Percentiles rank a stretch among this genome's conserved stretches.
Evolutionary conservation across 331 rosid species (phyloP).

Genomic region (Cydonia oblonga): DNA sequence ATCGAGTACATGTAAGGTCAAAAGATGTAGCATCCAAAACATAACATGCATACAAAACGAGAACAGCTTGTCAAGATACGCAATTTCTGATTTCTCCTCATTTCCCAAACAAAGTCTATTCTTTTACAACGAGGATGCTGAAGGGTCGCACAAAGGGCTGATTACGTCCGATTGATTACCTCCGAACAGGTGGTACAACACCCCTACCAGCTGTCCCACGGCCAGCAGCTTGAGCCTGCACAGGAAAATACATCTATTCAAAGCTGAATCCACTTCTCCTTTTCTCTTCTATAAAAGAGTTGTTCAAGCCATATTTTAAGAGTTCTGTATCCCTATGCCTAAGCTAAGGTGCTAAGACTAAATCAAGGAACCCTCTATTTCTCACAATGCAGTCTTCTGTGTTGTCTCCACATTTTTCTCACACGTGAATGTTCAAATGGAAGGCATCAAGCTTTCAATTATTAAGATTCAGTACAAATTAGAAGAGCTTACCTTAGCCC

Average conservation of each 20-base stretch:
- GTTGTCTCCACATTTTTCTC: neutral
- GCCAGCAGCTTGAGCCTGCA: constrained; percentile 93
- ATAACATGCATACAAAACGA: constrained; percentile 2
- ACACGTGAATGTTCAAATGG: neutral
- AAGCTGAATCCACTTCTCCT: neutral
- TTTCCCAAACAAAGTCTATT: constrained; percentile 12
- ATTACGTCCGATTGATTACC: constrained; percentile 35
- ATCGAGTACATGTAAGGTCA: neutral
- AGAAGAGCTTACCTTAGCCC: constrained; percentile 57
- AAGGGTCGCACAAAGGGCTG: neutral
- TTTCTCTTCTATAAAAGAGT: neutral
- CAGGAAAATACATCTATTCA: neutral
- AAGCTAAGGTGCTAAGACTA: neutral
- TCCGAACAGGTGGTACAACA: constrained; percentile 70
- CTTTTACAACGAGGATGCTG: constrained; percentile 21
- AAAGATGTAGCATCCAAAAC: constrained; percentile 10
- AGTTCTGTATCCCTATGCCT: neutral
- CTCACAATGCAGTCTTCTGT: neutral
- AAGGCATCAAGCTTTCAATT: neutral
- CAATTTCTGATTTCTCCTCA: constrained; percentile 8
- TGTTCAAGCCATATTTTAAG: neutral
- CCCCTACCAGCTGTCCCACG: constrained; percentile 96
- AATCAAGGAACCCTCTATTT: neutral
- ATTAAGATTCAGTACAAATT: neutral
- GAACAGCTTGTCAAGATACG: constrained; percentile 9